Evolutionary conservation across 2,329 filamentous ascomycete species (phyloP).

Genomic region (Microsporum audouinii): DNA sequence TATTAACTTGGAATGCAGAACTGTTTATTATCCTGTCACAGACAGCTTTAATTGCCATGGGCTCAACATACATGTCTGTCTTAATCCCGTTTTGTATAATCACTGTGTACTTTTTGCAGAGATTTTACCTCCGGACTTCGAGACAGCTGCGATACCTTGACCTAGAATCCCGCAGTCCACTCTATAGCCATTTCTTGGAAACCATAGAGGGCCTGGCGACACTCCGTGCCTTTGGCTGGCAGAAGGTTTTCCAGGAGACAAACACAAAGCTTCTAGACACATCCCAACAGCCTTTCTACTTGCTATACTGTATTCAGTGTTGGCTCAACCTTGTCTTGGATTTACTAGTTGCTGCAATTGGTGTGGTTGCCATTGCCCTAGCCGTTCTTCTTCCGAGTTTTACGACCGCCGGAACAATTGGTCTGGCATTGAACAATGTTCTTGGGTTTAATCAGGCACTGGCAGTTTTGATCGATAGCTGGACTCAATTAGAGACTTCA

Average conservation of each 20-base stretch:
- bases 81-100: slow-evolving; percentile 18
- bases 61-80: slow-evolving; percentile 21
- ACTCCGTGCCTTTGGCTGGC: slow-evolving; percentile 10
- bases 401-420: slow-evolving; percentile 17
- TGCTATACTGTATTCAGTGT: slow-evolving; percentile 24
- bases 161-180: slow-evolving; percentile 33
- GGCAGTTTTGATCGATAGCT: not conserved
- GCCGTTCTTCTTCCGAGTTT: slow-evolving; percentile 23
- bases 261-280: slow-evolving; percentile 24
- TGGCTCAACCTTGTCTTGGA: slow-evolving; percentile 33
- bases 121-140: slow-evolving; percentile 35
- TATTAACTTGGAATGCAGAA: no score
- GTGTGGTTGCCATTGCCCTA: slow-evolving; percentile 24
- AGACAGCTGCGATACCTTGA: slow-evolving; percentile 35
- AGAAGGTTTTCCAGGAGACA: slow-evolving; percentile 11
- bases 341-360: slow-evolving; percentile 28
- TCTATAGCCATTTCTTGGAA: slow-evolving; percentile 30
- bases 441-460: not conserved
- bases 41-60: not conserved
- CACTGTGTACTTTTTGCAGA: slow-evolving; percentile 24
- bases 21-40: no score
- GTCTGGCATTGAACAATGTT: slow-evolving; percentile 10
- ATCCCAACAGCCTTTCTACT: slow-evolving; percentile 28
- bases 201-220: slow-evolving; percentile 18
- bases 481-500: slow-evolving; percentile 6